Base-by-base conservation (phyloP, 2,329 filamentous ascomycete genomes). In the Cercospora nicotianae region DNA sequence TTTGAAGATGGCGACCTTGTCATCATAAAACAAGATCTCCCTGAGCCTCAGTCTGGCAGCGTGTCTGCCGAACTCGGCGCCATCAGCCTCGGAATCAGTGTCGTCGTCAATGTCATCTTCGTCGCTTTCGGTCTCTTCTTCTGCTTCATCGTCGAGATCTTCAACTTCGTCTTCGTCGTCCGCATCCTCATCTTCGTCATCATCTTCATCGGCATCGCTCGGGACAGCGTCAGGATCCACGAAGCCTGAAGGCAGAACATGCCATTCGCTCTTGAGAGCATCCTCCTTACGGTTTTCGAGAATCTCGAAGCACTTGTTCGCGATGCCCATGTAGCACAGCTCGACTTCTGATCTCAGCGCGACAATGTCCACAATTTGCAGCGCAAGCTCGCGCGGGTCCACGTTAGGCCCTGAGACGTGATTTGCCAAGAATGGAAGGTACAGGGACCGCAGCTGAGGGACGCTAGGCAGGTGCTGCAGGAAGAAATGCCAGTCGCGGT, bases 1-100 rank as follows among this genome's bases (percentile, higher is more conserved):
- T 78, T 90, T 91, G 81, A 94, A 94, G 67, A 94, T 89, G 30
- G 90, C 88, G 63, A 93, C 88, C 79, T 92, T 92, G 77, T 94
- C 91, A 77, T 94, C 92, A 75, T 93, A 94, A 79, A 93, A 94
- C 70, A 94, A 79, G 70, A 95, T 94, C 81, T 94, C 91, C 69
- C 91, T 83, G 72, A 94, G 81, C 64, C 88, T 85, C 68, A 94
- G 83, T 73, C 85, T 81, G 10, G 74, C 74, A 36, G 68, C 71
- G 60, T 69, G 66, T 51, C 63, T 60, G 12, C 60, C 64, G 20
- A 66, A 66, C 23, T 69, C 68, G 8, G 30, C 42, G n/a, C 58
- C 58, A 42, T 64, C 64, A 10, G 64, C 58, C 39, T 68, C 66
- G 18, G 66, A 68, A 31, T 68, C 62, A 31, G 66, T 68, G 39